These are phyloP conservation scores for Rhodosporidiobolus sp. DNA, from an alignment of 768 basidiomycete genomes.

Conservation along the genomic window DNA sequence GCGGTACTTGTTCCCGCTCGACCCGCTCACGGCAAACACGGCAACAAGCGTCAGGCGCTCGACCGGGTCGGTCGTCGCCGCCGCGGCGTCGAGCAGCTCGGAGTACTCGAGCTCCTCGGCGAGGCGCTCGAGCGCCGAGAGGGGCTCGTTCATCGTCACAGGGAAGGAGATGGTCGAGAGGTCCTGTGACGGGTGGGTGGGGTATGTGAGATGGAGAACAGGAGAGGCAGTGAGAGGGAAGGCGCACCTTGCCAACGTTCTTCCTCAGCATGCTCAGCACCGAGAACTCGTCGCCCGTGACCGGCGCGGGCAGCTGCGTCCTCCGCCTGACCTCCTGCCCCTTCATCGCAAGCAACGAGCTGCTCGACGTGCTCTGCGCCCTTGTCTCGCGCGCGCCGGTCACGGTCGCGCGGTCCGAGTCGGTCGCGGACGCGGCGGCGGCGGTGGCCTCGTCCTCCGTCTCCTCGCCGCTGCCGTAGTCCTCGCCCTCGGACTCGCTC, in stretches of 20 bases:
- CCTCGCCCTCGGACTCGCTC: conserved; percentile 3
- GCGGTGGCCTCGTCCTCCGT: conserved; percentile 12
- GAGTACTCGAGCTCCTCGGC: conserved; percentile 68
- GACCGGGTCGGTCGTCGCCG: conserved; percentile 69
- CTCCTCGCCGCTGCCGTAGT: neutral
- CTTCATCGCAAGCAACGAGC: neutral
- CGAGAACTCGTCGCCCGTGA: conserved; percentile 38
- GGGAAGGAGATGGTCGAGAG: conserved; percentile 92
- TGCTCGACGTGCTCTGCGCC: neutral
- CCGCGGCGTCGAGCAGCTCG: conserved; percentile 67
- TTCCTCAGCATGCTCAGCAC: conserved; percentile 41
- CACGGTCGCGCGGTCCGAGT: neutral
- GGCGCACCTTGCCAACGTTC: conserved; percentile 43
- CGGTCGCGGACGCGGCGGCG: conserved; percentile 5
- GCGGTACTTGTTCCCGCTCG: conserved; percentile 85
- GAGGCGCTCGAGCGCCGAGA: conserved; percentile 92
- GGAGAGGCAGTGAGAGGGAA: neutral
- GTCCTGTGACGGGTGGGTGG: conserved; percentile 55
- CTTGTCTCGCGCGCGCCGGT: neutral
- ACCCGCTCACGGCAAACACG: conserved; percentile 95
- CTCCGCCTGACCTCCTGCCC: conserved; percentile 25
- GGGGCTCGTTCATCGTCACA: conserved; percentile 64
- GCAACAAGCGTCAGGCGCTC: conserved; percentile 84
- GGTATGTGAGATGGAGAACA: no score
- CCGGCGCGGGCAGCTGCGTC: conserved; percentile 32